Percentiles rank a stretch among this genome's conserved stretches.
Conservation (phyloP, 1,284 basidiomycete genomes). For the Puccinia polysora region DNA sequence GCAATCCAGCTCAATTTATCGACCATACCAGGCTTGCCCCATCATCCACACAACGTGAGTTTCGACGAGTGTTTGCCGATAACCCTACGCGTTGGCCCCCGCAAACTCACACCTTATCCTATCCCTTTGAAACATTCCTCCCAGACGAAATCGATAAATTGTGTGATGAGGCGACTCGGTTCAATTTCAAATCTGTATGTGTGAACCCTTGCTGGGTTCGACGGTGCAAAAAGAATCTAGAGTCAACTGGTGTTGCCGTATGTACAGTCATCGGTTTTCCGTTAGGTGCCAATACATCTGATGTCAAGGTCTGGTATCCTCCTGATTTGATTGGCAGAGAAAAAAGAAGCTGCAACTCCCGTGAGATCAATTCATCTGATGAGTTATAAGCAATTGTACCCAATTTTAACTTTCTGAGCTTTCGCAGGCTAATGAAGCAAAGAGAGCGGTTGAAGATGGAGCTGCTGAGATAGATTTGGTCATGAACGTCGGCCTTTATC, state of each 20-base stretch:
- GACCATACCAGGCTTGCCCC: constrained; percentile 9
- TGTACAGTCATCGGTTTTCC: constrained; percentile 19
- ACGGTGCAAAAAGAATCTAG: neutral
- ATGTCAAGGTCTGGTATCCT: neutral
- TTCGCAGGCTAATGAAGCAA: neutral
- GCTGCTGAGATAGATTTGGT: constrained; percentile 20
- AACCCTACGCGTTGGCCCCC: neutral
- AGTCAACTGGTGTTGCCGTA: neutral
- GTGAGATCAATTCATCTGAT: no score
- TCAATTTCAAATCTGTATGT: constrained; percentile 1
- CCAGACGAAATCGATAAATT: constrained; percentile 3
- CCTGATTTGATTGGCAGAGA: no score
- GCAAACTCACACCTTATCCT: neutral
- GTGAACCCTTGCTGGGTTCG: neutral
- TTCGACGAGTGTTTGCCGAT: neutral
- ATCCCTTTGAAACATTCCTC: constrained; percentile 1
- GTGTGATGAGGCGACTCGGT: constrained; percentile 8
- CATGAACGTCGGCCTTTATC: neutral
- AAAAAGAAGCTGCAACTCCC: no score
- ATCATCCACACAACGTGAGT: neutral
- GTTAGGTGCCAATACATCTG: neutral
- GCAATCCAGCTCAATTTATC: constrained; percentile 6
- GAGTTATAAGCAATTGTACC: no score
- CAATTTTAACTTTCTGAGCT: neutral
- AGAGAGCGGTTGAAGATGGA: constrained; percentile 3